Evolutionary conservation across 1,284 basidiomycete species (phyloP), one percentile per base, ranked within the genome.

Genomic region (Rhodotorula sp.): DNA sequence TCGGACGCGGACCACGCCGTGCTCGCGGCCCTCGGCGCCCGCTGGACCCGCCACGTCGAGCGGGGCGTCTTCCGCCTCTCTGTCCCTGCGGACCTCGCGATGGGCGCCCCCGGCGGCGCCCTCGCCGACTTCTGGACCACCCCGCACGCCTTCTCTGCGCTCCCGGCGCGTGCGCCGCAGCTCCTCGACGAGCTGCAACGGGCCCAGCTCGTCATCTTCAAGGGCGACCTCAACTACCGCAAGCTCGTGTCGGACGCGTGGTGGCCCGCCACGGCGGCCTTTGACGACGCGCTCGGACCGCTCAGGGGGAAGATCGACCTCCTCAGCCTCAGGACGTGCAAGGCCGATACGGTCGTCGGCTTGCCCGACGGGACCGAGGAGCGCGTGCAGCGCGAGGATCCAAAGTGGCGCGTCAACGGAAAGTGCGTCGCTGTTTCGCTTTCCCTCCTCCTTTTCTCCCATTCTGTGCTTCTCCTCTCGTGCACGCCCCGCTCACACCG

Each of bases 321-420:
- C 34, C 83, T 97, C 41, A 92, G 91, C 76, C 83, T 97, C 70
- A 87, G 96, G 36, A 99, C 96, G 2, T 94, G 92, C 84, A 98
- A 99, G 82, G 96, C 96, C 0, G 95, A 98, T 79, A 94, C 97
- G 2, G 91, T 91, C 46, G 92, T 94, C 22, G 92, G 90, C 3
- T 85, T 96, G 10, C 82, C 87, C 4, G 83, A 87, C 68, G 88
- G 88, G 0, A 82, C 87, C 4, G 89, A 87, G 0, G 87, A 89
- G 72, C 83, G 84, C 73, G 83, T 94, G 15, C 91, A 95, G 78
- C 79, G 78, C 51, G 86, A 85, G 64, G 90, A 86, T 39, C 86
- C 88, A 76, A 88, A 88, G 70, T 95, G 93, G 93, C 84, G 91
- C 62, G 86, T 90, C 44, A 88, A 88, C 79, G 92, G 93, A 74